Conservation (phyloP, 2,329 filamentous ascomycete genomes). For the Colletotrichum aenigma region DNA sequence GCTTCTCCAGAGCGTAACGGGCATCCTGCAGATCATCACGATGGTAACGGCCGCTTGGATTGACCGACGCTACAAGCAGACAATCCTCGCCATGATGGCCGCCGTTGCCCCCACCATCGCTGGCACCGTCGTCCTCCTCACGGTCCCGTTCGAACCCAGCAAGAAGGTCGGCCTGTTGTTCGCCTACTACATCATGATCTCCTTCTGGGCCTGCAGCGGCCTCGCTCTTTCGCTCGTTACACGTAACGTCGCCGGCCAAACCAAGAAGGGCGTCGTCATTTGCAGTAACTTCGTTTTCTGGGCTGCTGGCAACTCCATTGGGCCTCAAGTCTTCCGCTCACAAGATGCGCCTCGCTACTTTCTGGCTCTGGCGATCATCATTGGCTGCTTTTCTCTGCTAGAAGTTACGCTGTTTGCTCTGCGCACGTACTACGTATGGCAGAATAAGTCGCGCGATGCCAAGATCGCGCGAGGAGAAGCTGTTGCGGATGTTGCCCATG, state of each 20-base stretch:
- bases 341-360: slow-evolving; percentile 37
- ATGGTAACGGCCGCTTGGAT: slow-evolving; percentile 70
- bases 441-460: slow-evolving; percentile 4
- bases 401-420: neutral
- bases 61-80: slow-evolving; percentile 71
- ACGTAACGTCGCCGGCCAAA: slow-evolving; percentile 45
- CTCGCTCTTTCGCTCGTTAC: slow-evolving; percentile 45
- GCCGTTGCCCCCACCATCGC: slow-evolving; percentile 63
- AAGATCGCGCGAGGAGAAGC: slow-evolving; percentile 2
- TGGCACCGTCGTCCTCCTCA: slow-evolving; percentile 44
- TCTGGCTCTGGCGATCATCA: neutral
- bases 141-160: slow-evolving; percentile 29
- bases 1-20: slow-evolving; percentile 75
- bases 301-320: slow-evolving; percentile 45
- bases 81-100: slow-evolving; percentile 67
- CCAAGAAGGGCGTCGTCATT: slow-evolving; percentile 46
- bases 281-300: slow-evolving; percentile 45
- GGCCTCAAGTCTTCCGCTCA: slow-evolving; percentile 41
- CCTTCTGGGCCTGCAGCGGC: slow-evolving; percentile 45
- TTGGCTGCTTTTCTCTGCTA: slow-evolving; percentile 3
- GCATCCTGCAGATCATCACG: slow-evolving; percentile 74
- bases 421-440: slow-evolving; percentile 9
- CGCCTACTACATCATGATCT: slow-evolving; percentile 48
- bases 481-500: neutral
- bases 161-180: slow-evolving; percentile 40